Conservation (phyloP, 2,329 filamentous ascomycete species). For the Epichloe scottii region DNA sequence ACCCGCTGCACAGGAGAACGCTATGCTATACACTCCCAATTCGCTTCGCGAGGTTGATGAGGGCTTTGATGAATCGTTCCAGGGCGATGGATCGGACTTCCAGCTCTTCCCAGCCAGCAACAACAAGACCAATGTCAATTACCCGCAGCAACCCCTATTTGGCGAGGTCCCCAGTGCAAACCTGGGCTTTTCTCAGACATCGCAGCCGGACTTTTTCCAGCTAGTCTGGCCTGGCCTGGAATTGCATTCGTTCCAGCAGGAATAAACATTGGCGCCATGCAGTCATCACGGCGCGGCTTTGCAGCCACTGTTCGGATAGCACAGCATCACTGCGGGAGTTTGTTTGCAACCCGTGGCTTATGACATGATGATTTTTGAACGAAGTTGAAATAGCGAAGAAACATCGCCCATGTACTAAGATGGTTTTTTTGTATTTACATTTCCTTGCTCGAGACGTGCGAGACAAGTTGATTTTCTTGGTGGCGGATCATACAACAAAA, state of each 20-base stretch:
- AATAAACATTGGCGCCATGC: not conserved
- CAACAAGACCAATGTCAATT: slow-evolving; percentile 27
- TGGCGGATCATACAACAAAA: not conserved
- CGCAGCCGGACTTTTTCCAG: slow-evolving; percentile 38
- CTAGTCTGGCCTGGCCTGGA: slow-evolving; percentile 25
- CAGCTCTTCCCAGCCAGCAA: slow-evolving; percentile 40
- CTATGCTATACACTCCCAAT: slow-evolving; percentile 56
- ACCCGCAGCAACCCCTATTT: slow-evolving; percentile 37
- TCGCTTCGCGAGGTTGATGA: slow-evolving; percentile 53
- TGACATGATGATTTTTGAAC: not conserved
- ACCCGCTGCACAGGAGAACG: slow-evolving; percentile 52
- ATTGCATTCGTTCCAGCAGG: not conserved
- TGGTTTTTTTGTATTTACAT: not conserved
- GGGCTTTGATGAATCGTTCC: slow-evolving; percentile 43
- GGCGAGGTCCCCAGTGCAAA: slow-evolving; percentile 37
- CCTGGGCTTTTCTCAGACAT: slow-evolving; percentile 38
- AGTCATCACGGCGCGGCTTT: not conserved
- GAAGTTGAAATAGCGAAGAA: not conserved
- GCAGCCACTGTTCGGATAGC: not conserved
- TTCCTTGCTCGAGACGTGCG: not conserved
- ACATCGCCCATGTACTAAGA: not conserved
- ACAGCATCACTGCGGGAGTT: not conserved
- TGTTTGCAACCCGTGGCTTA: not conserved
- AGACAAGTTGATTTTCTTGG: not conserved
- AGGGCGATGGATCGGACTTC: slow-evolving; percentile 46